phyloP scores from a whole-genome alignment of 176 grass and related monocot genomes.

The Triticum monococcum region DNA sequence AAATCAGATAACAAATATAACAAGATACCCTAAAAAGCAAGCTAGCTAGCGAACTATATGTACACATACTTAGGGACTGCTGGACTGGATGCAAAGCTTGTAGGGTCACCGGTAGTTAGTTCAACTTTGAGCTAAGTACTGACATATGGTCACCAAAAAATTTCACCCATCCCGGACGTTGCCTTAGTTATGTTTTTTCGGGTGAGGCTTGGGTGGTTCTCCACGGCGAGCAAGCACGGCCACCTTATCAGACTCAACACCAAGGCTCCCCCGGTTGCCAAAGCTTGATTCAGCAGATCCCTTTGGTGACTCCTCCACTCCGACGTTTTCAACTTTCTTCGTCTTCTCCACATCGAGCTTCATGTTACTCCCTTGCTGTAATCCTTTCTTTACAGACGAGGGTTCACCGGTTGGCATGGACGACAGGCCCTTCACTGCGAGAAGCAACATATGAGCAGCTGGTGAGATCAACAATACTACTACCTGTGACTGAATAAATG shows the following conservation, averaged over 20 bases:
- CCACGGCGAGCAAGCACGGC: slow-evolving; percentile 14
- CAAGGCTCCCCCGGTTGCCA: neutral
- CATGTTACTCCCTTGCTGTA: neutral
- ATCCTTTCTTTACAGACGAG: neutral
- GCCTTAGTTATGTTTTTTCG: slow-evolving; percentile 63
- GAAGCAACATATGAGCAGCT: neutral
- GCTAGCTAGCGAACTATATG: slow-evolving; percentile 17
- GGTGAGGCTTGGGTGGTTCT: slow-evolving; percentile 48
- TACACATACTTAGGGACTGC: neutral
- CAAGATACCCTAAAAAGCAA: neutral
- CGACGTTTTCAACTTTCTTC: neutral
- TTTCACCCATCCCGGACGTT: neutral
- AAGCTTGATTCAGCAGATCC: neutral
- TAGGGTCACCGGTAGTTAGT: too few species aligned
- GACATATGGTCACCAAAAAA: neutral
- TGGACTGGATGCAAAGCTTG: neutral
- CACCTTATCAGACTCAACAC: slow-evolving; percentile 6
- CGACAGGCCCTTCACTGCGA: slow-evolving; percentile 23
- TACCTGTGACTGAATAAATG: neutral
- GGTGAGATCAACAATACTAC: neutral
- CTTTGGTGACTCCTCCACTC: neutral
- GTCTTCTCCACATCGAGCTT: neutral
- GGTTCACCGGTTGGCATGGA: neutral
- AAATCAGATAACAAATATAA: slow-evolving; percentile 27
- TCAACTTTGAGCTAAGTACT: neutral